These are phyloP conservation scores for Puccinia polysora DNA, from an alignment of 1,284 basidiomycete species.

Conservation along the genomic window DNA sequence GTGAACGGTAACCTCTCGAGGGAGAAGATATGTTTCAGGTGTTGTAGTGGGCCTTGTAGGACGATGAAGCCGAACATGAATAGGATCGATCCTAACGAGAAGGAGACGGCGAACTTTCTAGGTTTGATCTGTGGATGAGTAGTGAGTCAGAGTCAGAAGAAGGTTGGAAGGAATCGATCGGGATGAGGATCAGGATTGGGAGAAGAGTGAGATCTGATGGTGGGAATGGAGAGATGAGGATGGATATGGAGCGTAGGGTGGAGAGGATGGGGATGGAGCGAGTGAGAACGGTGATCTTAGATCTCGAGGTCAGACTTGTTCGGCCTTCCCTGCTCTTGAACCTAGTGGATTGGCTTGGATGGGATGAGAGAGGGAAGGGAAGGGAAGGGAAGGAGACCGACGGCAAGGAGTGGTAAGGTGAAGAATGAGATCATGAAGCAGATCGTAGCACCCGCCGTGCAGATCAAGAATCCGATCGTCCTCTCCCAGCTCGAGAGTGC, in stretches of 20 bases:
- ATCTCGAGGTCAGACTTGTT: too few species aligned
- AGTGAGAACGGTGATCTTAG: too few species aligned
- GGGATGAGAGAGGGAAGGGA: constrained; percentile 43
- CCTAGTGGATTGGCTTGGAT: constrained; percentile 49
- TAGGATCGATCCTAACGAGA: constrained; percentile 59
- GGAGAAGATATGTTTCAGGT: constrained; percentile 79
- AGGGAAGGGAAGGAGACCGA: constrained; percentile 45
- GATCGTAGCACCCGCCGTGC: constrained; percentile 79
- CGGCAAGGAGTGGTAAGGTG: constrained; percentile 70
- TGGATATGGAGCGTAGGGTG: too few species aligned
- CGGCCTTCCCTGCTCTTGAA: constrained; percentile 45
- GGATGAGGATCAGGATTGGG: constrained; percentile 52
- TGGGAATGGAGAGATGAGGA: too few species aligned
- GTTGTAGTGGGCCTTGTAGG: constrained; percentile 54
- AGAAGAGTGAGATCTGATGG: too few species aligned
- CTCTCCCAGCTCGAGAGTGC: constrained; percentile 84
- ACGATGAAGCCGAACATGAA: constrained; percentile 48
- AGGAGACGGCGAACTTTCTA: constrained; percentile 60
- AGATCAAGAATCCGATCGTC: constrained; percentile 91
- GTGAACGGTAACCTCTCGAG: constrained; percentile 84
- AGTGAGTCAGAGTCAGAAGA: background rate
- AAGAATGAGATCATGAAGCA: constrained; percentile 90
- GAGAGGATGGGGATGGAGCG: too few species aligned
- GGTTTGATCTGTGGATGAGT: constrained; percentile 60
- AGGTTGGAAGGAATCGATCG: constrained; percentile 42